Conservation (phyloP, 768 basidiomycete genomes). For the Pulveroboletus sp. region DNA sequence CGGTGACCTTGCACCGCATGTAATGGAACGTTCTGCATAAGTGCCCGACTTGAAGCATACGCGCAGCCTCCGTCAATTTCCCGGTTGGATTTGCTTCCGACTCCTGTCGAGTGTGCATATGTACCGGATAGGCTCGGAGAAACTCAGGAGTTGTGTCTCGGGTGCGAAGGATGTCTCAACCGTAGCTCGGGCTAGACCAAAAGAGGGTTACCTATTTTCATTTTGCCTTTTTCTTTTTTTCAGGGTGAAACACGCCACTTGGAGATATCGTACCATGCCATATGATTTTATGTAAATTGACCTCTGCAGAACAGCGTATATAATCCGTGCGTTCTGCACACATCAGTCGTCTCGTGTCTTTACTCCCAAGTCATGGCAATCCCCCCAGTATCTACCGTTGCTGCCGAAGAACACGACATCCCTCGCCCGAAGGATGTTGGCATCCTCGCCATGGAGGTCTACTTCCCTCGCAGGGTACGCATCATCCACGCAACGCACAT, state of each 20-base stretch:
- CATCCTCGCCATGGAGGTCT: constrained; percentile 89
- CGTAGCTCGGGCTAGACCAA: background rate
- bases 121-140: background rate
- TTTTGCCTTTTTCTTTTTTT: constrained; percentile 1
- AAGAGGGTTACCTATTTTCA: background rate
- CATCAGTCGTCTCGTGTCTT: background rate
- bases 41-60: background rate
- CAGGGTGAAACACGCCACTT: constrained; percentile 28
- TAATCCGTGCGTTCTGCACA: constrained; percentile 10
- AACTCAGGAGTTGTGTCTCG: constrained; percentile 4
- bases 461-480: constrained; percentile 87
- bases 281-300: constrained; percentile 25
- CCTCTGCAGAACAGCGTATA: constrained; percentile 13
- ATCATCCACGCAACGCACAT: constrained; percentile 10
- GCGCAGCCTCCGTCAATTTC: background rate
- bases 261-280: constrained; percentile 28
- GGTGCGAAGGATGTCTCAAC: background rate
- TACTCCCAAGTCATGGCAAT: constrained; percentile 22
- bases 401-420: constrained; percentile 14
- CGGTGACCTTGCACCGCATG: background rate
- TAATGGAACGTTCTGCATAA: background rate
- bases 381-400: constrained; percentile 8
- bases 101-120: background rate
- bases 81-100: background rate
- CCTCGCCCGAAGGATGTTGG: constrained; percentile 89